Conservation (phyloP, 768 basidiomycete genomes). For the Plicaturopsis crispa region DNA sequence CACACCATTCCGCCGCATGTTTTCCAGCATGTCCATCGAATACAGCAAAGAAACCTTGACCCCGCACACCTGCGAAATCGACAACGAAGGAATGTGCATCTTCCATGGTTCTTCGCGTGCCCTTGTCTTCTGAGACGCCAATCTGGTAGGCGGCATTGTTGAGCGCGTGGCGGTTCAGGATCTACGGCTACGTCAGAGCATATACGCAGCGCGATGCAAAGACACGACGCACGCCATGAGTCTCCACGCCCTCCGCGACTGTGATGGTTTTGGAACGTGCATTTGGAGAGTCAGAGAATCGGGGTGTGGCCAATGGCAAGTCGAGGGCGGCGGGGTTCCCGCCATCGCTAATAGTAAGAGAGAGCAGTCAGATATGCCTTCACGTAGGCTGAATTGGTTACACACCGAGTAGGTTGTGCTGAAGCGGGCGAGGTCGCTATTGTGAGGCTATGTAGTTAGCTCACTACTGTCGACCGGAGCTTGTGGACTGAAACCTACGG, state of each 20-base stretch:
- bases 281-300: slow-evolving; percentile 58
- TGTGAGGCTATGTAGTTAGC: too few relatives aligned
- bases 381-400: too few relatives aligned
- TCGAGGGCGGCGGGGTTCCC: too few relatives aligned
- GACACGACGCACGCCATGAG: slow-evolving; percentile 54
- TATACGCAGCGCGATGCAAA: background rate
- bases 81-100: slow-evolving; percentile 95
- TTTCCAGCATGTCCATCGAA: slow-evolving; percentile 99
- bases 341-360: too few relatives aligned
- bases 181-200: slow-evolving; percentile 26
- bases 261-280: slow-evolving; percentile 80
- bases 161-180: slow-evolving; percentile 69
- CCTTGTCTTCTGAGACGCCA: slow-evolving; percentile 79
- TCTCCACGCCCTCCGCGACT: slow-evolving; percentile 65
- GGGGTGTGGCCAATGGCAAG: too few relatives aligned
- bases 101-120: slow-evolving; percentile 91
- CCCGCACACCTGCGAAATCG: slow-evolving; percentile 84
- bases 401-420: too few relatives aligned
- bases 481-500: too few relatives aligned
- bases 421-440: too few relatives aligned
- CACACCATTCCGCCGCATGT: slow-evolving; percentile 99
- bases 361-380: too few relatives aligned
- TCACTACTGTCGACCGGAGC: too few relatives aligned
- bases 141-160: slow-evolving; percentile 61
- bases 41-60: slow-evolving; percentile 97